Evolutionary conservation across 345 rosid species (phyloP), one percentile per base, ranked within the genome.

Genomic region (Brassica incana): DNA sequence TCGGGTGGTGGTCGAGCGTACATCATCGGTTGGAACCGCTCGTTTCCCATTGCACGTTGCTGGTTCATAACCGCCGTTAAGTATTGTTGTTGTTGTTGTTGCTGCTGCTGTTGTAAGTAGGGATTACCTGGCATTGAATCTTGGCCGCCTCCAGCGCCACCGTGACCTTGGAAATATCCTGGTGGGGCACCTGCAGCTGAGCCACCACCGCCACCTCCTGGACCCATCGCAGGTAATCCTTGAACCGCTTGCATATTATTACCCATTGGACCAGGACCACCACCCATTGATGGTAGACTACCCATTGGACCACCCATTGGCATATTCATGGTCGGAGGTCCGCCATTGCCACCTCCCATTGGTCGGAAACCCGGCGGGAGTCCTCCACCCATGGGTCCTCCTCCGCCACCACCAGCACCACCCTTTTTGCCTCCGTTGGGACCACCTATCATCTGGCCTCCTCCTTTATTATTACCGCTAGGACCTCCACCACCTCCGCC

Each of bases 21-120:
- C 95, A 92, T 92, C 91, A 94, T 80, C 8, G 87, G 98, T 75
- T 92, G 97, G 84, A 88, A 92, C 85, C 98, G 85, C 64, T 92
- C 97, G 10, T 88, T 90, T 0, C 76, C 82, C 45, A 77, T 73
- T 64, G 93, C 32, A 76, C 88, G 85, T 75, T 90, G 84, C 65
- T 81, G 84, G 78, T 77, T 81, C 81, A 72, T 81, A 27, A 77
- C 78, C 1, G 93, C 60, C 0, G 95, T 90, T 6, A 90, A 88
- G 75, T 92, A 33, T 77, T 88, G 88, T 68, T 90, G 84, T 61
- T 82, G 87, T 16, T 82, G 97, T 7, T 87, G 90, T 0, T 23
- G 86, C 0, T 85, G 90, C 6, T 85, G 90, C 3, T 88, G 92
- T 45, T 86, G 93, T 1, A 87, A 87, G 75, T 85, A 88, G 0